Base-by-base conservation (phyloP, 2,329 filamentous ascomycete species). In the Aspergillus amoenus region DNA sequence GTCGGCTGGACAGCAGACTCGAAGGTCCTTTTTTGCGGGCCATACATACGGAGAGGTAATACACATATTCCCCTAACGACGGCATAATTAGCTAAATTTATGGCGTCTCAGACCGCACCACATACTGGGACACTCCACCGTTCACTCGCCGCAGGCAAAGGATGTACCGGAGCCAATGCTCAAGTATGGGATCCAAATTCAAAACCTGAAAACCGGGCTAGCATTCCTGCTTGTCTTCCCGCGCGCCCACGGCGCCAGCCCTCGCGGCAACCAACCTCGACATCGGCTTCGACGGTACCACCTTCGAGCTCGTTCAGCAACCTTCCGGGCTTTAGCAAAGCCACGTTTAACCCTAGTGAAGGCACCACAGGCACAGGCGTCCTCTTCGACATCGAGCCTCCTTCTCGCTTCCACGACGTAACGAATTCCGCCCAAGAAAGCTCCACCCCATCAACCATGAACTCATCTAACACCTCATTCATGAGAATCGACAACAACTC, bases 371-470 rank as follows among this genome's bases (percentile, higher is more conserved):
- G 53, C 43, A 22, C 55, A 52, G 49, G 58, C 42, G 55, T 61
- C 17, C 65, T 57, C 30, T 61, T 68, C 41, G 71, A 76, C 27
- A 69, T 75, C 61, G 70, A 73, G 12, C 58, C 70, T 27, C 66
- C 71, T 13, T 64, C 69, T 6, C 69, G 70, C 27, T 67, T 64
- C 41, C 70, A 66, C 40, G 73, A 57, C 47, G 52, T 39, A 7
- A 55, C 44, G n/a, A 55, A 58, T 37, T 49, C 56, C 12, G 44
- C 46, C 43, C 37, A 49, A 54, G 51, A 37, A 49, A 60, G 57
- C 17, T 59, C 61, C 4, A 52, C 49, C 21, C 49, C 40, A 27
- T 54, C 48, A 48, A 57, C 55, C 15, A 18, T 56, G 37, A 55
- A 54, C 17, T 55, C 57, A 9, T 56, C 54, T 34, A 47, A 32